phyloP scores from a whole-genome alignment of 2,329 filamentous ascomycete species.

The Exophiala oligosperma region DNA sequence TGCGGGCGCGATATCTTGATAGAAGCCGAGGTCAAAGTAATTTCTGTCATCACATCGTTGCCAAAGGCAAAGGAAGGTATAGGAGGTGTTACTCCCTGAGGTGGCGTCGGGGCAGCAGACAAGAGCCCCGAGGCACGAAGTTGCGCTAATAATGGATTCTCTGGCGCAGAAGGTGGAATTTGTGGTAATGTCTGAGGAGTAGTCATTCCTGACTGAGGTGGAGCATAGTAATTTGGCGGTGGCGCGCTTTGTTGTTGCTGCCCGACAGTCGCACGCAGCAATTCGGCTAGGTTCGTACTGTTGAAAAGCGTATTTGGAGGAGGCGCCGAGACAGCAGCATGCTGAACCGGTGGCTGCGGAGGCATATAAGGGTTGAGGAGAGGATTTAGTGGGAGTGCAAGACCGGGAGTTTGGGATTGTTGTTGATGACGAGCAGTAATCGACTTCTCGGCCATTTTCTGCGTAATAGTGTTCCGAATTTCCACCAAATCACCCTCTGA shows the following conservation, averaged over 20 bases:
- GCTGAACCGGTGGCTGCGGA: constrained; percentile 34
- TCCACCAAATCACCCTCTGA: constrained; percentile 27
- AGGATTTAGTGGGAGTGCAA: constrained; percentile 27
- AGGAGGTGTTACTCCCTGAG: constrained; percentile 40
- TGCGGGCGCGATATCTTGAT: constrained; percentile 77
- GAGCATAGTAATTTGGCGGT: constrained; percentile 14
- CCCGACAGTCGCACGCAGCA: constrained; percentile 44
- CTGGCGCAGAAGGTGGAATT: constrained; percentile 40
- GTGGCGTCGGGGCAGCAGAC: constrained; percentile 46
- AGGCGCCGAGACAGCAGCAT: constrained; percentile 30
- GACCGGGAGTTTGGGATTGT: constrained; percentile 36
- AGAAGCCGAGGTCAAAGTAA: constrained; percentile 62
- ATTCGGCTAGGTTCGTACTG: constrained; percentile 44
- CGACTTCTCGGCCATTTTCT: constrained; percentile 45
- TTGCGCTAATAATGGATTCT: constrained; percentile 65
- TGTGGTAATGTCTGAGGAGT: constrained; percentile 23
- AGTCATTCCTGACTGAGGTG: constrained; percentile 9
- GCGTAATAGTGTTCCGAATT: constrained; percentile 26
- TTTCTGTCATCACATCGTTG: constrained; percentile 36
- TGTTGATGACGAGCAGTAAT: constrained; percentile 40
- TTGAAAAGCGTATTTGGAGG: constrained; percentile 38
- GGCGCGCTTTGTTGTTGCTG: constrained; percentile 48
- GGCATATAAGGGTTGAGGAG: constrained; percentile 33
- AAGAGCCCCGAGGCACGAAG: constrained; percentile 69
- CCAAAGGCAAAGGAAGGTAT: constrained; percentile 14